Base-by-base conservation (phyloP, 352 stramenopile genomes). In the Phytopythium mirpurense region DNA sequence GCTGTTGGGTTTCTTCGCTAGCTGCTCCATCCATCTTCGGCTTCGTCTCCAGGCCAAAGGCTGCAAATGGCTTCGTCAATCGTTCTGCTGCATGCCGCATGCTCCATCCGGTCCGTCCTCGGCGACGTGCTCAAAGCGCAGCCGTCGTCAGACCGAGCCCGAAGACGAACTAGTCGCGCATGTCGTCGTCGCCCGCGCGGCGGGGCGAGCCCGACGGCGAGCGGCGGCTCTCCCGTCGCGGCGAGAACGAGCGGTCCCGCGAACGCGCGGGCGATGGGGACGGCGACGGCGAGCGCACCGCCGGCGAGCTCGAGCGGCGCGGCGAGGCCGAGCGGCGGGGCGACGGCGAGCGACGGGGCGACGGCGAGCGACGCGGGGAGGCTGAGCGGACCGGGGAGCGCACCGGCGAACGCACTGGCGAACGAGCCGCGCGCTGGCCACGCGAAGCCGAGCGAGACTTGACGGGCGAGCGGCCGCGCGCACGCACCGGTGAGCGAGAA, bases 151-250 rank as follows among this genome's bases (percentile, higher is more conserved):
- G 41, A 14, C 41, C 41, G 23, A 11, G 8, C 41, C 41, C n/a
- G n/a, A n/a, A n/a, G n/a, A n/a, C n/a, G n/a, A n/a, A n/a, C n/a
- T 77, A 79, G 53, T 86, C 72, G 31, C 64, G 68, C 12, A 56
- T 61, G 24, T 73, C 60, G 16, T 62, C 56, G 34, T 65, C 62
- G 47, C 56, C 64, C 27, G 57, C 62, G 44, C 62, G 67, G 41
- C 62, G 69, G 9, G 78, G 75, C 11, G 73, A 86, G 26, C 70
- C 71, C 24, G 71, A 86, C 10, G 79, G 78, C 54, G 76, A 90
- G n/a, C 70, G 74, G 37, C 66, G 61, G 44, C 56, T 60, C 37
- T 81, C 66, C 60, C 73, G 62, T 59, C 67, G 68, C 15, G 66
- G 60, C 21, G 78, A 88, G 58, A 52, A 70, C 54, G 78, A 86